phyloP scores from a whole-genome alignment of 2,329 filamentous ascomycete species.

The Diaporthe citri region DNA sequence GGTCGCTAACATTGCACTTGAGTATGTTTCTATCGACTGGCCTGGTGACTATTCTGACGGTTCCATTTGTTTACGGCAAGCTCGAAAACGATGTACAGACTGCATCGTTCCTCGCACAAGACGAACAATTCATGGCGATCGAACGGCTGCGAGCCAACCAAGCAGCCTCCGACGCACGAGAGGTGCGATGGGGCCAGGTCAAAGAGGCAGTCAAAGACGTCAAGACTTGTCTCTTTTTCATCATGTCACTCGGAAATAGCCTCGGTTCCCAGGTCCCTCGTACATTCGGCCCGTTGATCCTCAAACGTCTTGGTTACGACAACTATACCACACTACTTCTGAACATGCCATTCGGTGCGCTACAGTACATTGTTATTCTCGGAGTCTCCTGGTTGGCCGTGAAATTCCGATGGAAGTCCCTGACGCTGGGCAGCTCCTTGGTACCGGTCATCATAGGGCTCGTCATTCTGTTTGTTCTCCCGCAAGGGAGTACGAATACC shows the following conservation, averaged over 20 bases:
- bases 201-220: constrained; percentile 62
- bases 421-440: constrained; percentile 65
- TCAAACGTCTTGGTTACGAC: constrained; percentile 71
- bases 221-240: constrained; percentile 71
- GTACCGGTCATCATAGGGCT: constrained; percentile 72
- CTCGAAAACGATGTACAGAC: constrained; percentile 71
- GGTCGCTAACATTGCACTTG: not conserved
- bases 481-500: constrained; percentile 55
- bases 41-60: constrained; percentile 55
- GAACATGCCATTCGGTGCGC: constrained; percentile 75
- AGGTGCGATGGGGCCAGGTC: constrained; percentile 77
- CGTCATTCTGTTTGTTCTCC: constrained; percentile 67
- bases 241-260: constrained; percentile 72
- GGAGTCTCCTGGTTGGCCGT: constrained; percentile 69
- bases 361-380: constrained; percentile 72
- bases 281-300: constrained; percentile 74
- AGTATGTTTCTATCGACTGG: constrained; percentile 73
- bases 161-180: constrained; percentile 78
- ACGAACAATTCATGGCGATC: constrained; percentile 76
- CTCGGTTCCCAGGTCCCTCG: constrained; percentile 74
- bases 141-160: constrained; percentile 81
- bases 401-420: constrained; percentile 68
- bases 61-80: constrained; percentile 69
- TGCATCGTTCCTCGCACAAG: constrained; percentile 70
- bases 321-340: constrained; percentile 69